Evolutionary conservation across 345 rosid genomes (phyloP).

Genomic region (Aquilaria yunnanensis): DNA sequence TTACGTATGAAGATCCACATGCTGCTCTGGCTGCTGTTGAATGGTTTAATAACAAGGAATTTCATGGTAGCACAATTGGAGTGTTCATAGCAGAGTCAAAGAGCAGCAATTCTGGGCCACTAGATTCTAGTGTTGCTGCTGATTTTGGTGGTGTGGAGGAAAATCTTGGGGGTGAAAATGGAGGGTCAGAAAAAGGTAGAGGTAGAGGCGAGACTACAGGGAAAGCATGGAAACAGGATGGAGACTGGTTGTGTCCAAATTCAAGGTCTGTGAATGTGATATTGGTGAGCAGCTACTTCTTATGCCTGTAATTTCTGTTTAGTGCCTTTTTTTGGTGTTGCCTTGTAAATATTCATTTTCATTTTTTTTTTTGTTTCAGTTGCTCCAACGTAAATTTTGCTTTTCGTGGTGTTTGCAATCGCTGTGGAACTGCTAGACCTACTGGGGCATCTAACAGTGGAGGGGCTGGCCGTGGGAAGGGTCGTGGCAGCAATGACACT

Average conservation of each 20-base stretch:
- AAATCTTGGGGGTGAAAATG: constrained; percentile 32
- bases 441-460: constrained; percentile 77
- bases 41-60: constrained; percentile 95
- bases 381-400: constrained; percentile 97
- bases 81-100: constrained; percentile 82
- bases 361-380: constrained; percentile 48
- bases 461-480: constrained; percentile 72
- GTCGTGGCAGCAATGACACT: constrained; percentile 55
- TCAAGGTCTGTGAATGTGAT: constrained; percentile 99
- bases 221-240: constrained; percentile 93
- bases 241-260: constrained; percentile 99
- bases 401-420: constrained; percentile 95
- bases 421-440: constrained; percentile 95
- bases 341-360: constrained; percentile 15
- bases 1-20: constrained; percentile 96
- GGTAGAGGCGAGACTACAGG: constrained; percentile 72
- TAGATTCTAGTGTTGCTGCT: constrained; percentile 22
- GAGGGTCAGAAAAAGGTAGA: constrained; percentile 60
- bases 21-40: constrained; percentile 97
- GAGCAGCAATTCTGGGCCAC: constrained; percentile 42
- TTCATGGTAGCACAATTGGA: constrained; percentile 78
- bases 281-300: constrained; percentile 98
- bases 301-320: constrained; percentile 35
- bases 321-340: constrained; percentile 7
- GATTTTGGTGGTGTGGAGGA: constrained; percentile 51